A percentile compares a stretch with the other conserved stretches of the same genome.
Evolutionary conservation across 176 grass and related monocot genomes (phyloP).

Genomic region (Neostapfia colusana): DNA sequence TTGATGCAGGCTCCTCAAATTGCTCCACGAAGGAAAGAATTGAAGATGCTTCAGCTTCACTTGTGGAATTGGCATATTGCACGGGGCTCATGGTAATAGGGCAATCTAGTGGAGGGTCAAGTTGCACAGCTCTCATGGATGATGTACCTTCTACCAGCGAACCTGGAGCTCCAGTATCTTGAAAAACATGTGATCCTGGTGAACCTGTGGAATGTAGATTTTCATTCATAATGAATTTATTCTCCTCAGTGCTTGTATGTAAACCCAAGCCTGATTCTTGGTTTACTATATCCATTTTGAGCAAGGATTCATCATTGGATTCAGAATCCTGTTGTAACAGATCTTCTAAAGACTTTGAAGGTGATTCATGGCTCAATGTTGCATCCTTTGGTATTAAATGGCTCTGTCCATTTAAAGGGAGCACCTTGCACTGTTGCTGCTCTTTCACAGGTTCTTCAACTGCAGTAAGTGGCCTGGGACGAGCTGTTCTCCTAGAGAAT

Average conservation of each 20-base stretch:
- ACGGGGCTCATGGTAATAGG: slow-evolving; percentile 27
- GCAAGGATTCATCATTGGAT: slow-evolving; percentile 15
- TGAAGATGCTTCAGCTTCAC: slow-evolving; percentile 42
- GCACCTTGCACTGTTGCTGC: slow-evolving; percentile 34
- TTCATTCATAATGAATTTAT: slow-evolving; percentile 5
- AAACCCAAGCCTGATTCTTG: slow-evolving; percentile 30
- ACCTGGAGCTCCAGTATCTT: slow-evolving; percentile 37
- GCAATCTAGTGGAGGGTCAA: slow-evolving; percentile 21
- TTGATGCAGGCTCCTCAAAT: slow-evolving; percentile 28
- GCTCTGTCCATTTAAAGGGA: slow-evolving; percentile 34
- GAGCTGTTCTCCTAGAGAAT: slow-evolving; percentile 53
- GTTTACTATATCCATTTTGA: slow-evolving; percentile 28
- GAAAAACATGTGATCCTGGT: slow-evolving; percentile 24
- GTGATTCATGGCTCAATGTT: slow-evolving; percentile 32
- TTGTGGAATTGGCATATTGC: slow-evolving; percentile 13
- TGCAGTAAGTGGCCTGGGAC: slow-evolving; percentile 49
- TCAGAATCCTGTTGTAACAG: slow-evolving; percentile 30
- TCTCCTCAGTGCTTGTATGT: slow-evolving; percentile 18
- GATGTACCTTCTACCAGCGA: slow-evolving; percentile 7
- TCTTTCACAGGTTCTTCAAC: slow-evolving; percentile 48
- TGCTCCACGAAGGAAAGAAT: slow-evolving; percentile 39
- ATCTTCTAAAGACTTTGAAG: slow-evolving; percentile 36
- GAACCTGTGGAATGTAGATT: slow-evolving; percentile 38
- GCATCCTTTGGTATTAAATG: slow-evolving; percentile 26
- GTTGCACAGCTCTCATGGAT: slow-evolving; percentile 26